Base-by-base conservation (phyloP, 2,329 filamentous ascomycete genomes). In the Drechslerella coelobrocha region DNA sequence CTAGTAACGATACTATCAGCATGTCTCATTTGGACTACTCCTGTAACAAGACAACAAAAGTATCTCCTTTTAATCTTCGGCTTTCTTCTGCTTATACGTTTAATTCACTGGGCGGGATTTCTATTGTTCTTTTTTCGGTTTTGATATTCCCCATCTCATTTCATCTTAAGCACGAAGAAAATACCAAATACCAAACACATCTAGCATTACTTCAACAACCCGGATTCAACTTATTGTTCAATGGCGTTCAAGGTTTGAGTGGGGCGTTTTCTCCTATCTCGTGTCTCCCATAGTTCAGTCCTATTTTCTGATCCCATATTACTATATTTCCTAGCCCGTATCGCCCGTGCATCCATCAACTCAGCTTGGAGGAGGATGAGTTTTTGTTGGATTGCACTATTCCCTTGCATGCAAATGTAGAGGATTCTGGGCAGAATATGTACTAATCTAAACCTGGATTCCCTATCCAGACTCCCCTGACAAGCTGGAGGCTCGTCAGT, bases 1-100 rank as follows among this genome's bases (percentile, higher is more conserved):
- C 51, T 61, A 59, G 66, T 48, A 71, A 71, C 63, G 59, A 71
- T 71, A 63, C 59, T 45, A 19, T 21, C 53, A 62, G 59, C 52
- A 63, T 71, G 66, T 71, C 62, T 71, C 66, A 71, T 63, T 71
- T 59, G 55, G 59, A 63, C 53, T 50, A 52, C 60, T n/a, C 65
- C 52, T 71, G 66, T 71, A 71, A 63, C 53, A 62, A 71, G 66
- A 57, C 56, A 62, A 55, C 59, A 71, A 71, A 71, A 63, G 59
- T 63, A 63, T 57, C 52, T 61, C 52, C 53, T 62, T 62, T 56
- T 51, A 52, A 60, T 39, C 34, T 47, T 62, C 53, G 26, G 29
- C n/a, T 26, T 23, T 47, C 48, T 29, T 31, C 39, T 51, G 2
- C 31, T 39, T 61, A 47, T 26, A 19, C 53, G 39, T 43, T 52